These are phyloP conservation scores for Tetrahymena elliotti DNA, from an alignment of 73 alveolate species.

Conservation along the genomic window DNA sequence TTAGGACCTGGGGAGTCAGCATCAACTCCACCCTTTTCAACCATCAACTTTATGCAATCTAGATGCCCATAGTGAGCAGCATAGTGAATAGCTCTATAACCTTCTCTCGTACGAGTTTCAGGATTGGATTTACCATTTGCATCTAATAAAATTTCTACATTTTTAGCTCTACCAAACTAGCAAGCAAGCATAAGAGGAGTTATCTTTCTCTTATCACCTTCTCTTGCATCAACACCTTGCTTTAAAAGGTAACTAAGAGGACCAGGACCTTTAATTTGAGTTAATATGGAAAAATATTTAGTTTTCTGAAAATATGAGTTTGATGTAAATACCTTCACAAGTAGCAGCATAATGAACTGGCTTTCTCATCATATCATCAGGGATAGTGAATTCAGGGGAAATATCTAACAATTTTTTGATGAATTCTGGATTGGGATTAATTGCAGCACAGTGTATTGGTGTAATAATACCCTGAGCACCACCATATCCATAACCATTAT, in stretches of 20 bases:
- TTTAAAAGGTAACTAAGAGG: conserved; percentile 72
- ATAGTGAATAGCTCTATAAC: conserved; percentile 83
- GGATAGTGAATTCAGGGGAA: conserved; percentile 56
- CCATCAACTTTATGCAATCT: conserved; percentile 70
- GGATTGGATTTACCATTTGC: conserved; percentile 33
- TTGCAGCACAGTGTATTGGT: conserved; percentile 95
- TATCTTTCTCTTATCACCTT: conserved; percentile 66
- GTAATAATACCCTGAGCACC: conserved; percentile 60
- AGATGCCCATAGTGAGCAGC: conserved; percentile 82
- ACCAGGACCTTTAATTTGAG: conserved; percentile 32
- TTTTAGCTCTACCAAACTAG: conserved; percentile 67
- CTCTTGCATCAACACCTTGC: conserved; percentile 75
- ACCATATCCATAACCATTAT: neutral
- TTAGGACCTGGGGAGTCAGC: conserved; percentile 63
- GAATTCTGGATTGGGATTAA: conserved; percentile 81
- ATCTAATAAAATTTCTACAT: conserved; percentile 55
- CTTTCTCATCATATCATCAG: conserved; percentile 76
- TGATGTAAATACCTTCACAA: conserved; percentile 43
- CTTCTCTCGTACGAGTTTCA: conserved; percentile 62
- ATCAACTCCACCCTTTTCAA: conserved; percentile 71
- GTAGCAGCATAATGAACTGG: conserved; percentile 97
- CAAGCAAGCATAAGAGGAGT: conserved; percentile 90
- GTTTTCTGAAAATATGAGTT: neutral
- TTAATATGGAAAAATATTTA: neutral
- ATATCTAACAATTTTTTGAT: conserved; percentile 58